A percentile compares a stretch with the other conserved stretches of the same genome.
phyloP scores from a whole-genome alignment of 306 rosid genomes.

The Canavalia gladiata region DNA sequence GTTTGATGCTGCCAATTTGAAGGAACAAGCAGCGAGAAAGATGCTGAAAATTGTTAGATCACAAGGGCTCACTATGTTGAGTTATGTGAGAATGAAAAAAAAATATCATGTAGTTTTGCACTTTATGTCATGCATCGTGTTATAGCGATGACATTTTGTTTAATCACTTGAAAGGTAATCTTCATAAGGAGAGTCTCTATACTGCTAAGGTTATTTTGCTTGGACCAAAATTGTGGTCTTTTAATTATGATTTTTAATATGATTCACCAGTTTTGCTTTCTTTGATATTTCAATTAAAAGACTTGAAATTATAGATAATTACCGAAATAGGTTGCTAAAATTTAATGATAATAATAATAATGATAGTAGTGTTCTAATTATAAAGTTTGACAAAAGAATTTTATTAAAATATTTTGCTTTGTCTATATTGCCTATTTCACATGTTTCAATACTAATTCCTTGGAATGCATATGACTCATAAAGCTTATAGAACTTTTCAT shows the following conservation, averaged over 20 bases:
- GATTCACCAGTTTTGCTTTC: slow-evolving; percentile 62
- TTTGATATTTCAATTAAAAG: slow-evolving; percentile 63
- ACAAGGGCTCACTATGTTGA: slow-evolving; percentile 86
- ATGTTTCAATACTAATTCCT: too few relatives aligned
- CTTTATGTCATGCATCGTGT: slow-evolving; percentile 80
- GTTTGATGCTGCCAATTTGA: slow-evolving; percentile 53
- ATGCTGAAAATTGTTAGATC: slow-evolving; percentile 80
- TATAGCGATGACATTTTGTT: slow-evolving; percentile 75
- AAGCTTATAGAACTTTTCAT: too few relatives aligned
- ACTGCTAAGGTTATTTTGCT: slow-evolving; percentile 79
- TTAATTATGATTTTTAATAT: slow-evolving; percentile 58
- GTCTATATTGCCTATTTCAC: too few relatives aligned
- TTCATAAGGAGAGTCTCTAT: slow-evolving; percentile 69
- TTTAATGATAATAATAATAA: slow-evolving; percentile 48
- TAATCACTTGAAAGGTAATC: slow-evolving; percentile 88
- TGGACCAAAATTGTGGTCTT: slow-evolving; percentile 89
- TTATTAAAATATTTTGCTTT: too few relatives aligned
- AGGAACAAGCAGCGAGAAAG: slow-evolving; percentile 72
- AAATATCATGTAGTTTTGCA: slow-evolving; percentile 74
- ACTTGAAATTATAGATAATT: slow-evolving; percentile 44
- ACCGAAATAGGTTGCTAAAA: slow-evolving; percentile 58
- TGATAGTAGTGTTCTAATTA: slow-evolving; percentile 64
- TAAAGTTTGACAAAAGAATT: slow-evolving; percentile 55
- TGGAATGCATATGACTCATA: too few relatives aligned
- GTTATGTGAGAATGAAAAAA: slow-evolving; percentile 81